A percentile compares a stretch with the other conserved stretches of the same genome.
Evolutionary conservation across 306 rosid species (phyloP).

Genomic region (Ormosia semicastrata): DNA sequence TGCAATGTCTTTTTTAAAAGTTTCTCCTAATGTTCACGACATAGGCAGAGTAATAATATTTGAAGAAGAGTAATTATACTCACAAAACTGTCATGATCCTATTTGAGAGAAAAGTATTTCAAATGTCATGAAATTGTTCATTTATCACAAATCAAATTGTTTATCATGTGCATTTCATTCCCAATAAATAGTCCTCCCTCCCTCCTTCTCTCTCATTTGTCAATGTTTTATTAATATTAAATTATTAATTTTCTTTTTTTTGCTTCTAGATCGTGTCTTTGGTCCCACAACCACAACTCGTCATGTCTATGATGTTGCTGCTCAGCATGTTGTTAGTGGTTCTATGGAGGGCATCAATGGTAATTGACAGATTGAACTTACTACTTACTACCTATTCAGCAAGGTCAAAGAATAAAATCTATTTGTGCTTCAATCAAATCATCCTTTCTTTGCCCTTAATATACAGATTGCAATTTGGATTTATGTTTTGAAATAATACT

Average conservation of each 20-base stretch:
- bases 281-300: conserved; percentile 99
- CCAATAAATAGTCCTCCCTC: not conserved
- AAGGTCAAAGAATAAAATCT: conserved; percentile 10
- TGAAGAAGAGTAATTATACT: conserved; percentile 2
- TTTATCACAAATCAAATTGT: not conserved
- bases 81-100: not conserved
- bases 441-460: conserved; percentile 9
- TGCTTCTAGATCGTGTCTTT: conserved; percentile 79
- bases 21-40: conserved; percentile 1
- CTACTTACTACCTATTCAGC: conserved; percentile 24
- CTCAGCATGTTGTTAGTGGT: conserved; percentile 87
- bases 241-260: conserved; percentile 16
- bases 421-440: conserved; percentile 12
- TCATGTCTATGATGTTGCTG: conserved; percentile 95
- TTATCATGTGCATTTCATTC: not conserved
- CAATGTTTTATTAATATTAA: conserved; percentile 4
- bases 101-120: not conserved
- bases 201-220: not conserved
- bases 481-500: conserved; percentile 19
- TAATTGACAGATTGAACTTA: conserved; percentile 43
- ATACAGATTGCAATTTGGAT: conserved; percentile 1
- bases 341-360: conserved; percentile 98
- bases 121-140: conserved; percentile 1
- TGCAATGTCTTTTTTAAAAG: not conserved
- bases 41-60: not conserved